phyloP scores from a whole-genome alignment of 257 asterid genomes.

The Ophiorrhiza pumila region DNA sequence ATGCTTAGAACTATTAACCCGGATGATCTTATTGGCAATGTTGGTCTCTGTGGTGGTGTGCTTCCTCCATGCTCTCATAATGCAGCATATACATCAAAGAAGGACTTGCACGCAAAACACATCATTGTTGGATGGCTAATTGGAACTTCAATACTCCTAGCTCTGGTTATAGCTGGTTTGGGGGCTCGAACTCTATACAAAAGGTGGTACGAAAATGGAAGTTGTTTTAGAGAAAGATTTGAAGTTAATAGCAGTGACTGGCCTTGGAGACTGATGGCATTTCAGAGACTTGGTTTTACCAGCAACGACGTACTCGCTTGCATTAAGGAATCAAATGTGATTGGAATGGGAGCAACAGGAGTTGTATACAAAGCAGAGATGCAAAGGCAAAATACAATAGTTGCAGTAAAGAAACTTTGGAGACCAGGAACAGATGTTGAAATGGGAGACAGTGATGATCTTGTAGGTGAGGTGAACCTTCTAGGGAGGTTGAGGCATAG shows the following conservation, averaged over 20 bases:
- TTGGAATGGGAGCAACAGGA: constrained; percentile 82
- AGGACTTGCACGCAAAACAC: constrained; percentile 40
- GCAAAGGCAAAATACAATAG: constrained; percentile 37
- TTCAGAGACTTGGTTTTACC: constrained; percentile 71
- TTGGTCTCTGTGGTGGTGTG: constrained; percentile 67
- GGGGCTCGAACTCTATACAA: constrained; percentile 39
- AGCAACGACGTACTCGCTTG: constrained; percentile 62
- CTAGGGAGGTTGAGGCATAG: constrained; percentile 60
- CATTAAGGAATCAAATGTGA: constrained; percentile 59
- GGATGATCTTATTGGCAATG: constrained; percentile 55
- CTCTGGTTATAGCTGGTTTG: constrained; percentile 36
- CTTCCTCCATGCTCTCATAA: constrained; percentile 56
- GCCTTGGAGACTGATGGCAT: constrained; percentile 89
- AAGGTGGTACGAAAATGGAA: constrained; percentile 49
- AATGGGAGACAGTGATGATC: constrained; percentile 49
- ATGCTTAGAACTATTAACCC: constrained; percentile 63
- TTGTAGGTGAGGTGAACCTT: constrained; percentile 68
- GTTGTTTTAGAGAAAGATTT: constrained; percentile 48
- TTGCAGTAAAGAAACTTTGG: constrained; percentile 85
- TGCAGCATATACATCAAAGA: constrained; percentile 30
- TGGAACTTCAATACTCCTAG: constrained; percentile 45
- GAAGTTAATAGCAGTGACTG: constrained; percentile 46
- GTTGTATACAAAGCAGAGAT: constrained; percentile 68
- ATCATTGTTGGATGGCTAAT: constrained; percentile 55
- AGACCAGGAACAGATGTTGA: constrained; percentile 52